Conservation (phyloP, 2,329 filamentous ascomycete genomes). For the Lachnellula cervina region DNA sequence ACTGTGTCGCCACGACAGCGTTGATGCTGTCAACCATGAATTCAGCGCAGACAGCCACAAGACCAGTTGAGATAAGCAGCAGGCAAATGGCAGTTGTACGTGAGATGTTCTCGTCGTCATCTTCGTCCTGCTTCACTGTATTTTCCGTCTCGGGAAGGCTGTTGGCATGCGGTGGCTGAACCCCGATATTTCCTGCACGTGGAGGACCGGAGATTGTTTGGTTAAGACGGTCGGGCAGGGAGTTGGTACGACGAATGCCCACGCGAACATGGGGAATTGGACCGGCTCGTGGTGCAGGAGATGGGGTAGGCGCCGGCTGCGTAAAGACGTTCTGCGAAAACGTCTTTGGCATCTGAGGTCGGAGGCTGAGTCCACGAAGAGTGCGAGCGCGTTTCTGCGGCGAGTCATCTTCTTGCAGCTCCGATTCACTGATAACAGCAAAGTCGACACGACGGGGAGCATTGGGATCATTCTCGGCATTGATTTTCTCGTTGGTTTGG, state of each 20-base stretch:
- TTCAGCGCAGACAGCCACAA: slow-evolving; percentile 65
- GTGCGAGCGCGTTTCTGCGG: slow-evolving; percentile 45
- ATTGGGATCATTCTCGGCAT: slow-evolving; percentile 16
- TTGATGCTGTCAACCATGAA: slow-evolving; percentile 66
- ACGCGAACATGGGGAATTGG: slow-evolving; percentile 54
- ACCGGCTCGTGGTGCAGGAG: slow-evolving; percentile 28
- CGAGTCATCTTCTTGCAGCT: slow-evolving; percentile 14
- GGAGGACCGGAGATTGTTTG: slow-evolving; percentile 22
- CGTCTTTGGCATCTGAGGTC: slow-evolving; percentile 58
- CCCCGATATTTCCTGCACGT: slow-evolving; percentile 4
- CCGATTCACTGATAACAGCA: slow-evolving; percentile 37
- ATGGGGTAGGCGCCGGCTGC: slow-evolving; percentile 36
- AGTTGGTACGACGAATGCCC: slow-evolving; percentile 69
- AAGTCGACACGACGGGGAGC: slow-evolving; percentile 57
- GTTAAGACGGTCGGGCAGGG: slow-evolving; percentile 65
- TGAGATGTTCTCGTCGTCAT: slow-evolving; percentile 47
- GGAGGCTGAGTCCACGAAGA: slow-evolving; percentile 54
- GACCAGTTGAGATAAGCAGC: slow-evolving; percentile 57
- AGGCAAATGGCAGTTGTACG: slow-evolving; percentile 55
- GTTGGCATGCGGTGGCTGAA: slow-evolving; percentile 18
- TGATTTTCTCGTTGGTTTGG: slow-evolving; percentile 17
- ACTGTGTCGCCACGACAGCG: slow-evolving; percentile 51
- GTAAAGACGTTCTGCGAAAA: slow-evolving; percentile 68
- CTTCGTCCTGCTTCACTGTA: slow-evolving; percentile 25
- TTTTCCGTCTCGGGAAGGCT: slow-evolving; percentile 24